Evolutionary conservation across 176 grass and related monocot genomes (phyloP), one percentile per base, ranked within the genome.

Genomic region (Juncus inflexus): DNA sequence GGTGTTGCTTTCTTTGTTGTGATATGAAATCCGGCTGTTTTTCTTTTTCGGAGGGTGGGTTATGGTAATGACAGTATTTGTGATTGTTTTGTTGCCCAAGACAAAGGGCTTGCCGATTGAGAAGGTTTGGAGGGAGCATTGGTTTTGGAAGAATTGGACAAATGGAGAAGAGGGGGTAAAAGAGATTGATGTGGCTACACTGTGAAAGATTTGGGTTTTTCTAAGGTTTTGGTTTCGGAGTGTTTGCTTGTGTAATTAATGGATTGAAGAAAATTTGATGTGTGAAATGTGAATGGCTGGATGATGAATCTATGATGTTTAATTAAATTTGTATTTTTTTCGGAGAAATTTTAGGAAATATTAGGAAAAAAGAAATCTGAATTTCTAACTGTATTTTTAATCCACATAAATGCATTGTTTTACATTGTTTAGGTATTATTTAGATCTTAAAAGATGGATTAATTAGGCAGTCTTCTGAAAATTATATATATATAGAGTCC

Each of bases 1-100:
- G 64, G 55, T 72, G 12, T 90, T 90, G 69, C 71, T 86, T 0
- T 1, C 70, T 12, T 76, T 90, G 82, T 62, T 90, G 4, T 90
- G 87, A 52, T 69, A 78, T 86, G 70, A 79, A 47, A 74, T 79
- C 76, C 6, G 56, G 83, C 0, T 90, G 1, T 90, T 86, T 69
- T 90, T 86, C 78, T 90, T 90, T 75, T 86, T 86, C 70, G 83
- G 82, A 3, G 87, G 61, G 52, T 90, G 83, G 87, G 66, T 90
- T 38, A 62, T 77, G 1, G 70, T 7, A 47, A 86, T 90, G 87
- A 86, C 83, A 0, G 66, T 42, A 2, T 90, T 90, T 65, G 79
- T 90, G 3, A 73, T 79, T 54, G 37, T 86, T 11, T 61, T 90
- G 1, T 65, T 90, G 72, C 83, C 87, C 41, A 79, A 86, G 79